Percentiles rank a stretch among this genome's conserved stretches.
Evolutionary conservation across 257 asterid genomes (phyloP).

Genomic region (Marsdenia floribunda): DNA sequence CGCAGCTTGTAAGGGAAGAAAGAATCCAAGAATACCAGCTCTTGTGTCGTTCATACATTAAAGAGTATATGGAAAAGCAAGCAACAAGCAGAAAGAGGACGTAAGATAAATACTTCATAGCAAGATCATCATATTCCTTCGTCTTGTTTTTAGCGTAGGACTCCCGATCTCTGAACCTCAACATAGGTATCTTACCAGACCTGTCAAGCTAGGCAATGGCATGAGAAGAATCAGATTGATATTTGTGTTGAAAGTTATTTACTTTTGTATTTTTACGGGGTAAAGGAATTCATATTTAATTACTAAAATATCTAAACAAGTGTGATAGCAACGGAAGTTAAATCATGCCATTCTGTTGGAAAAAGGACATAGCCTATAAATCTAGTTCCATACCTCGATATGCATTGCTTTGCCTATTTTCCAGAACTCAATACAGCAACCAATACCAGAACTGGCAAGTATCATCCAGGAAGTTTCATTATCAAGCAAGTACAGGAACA

Average conservation of each 20-base stretch:
- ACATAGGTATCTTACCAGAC: conserved; percentile 82
- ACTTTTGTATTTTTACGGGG: too few relatives aligned
- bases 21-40: conserved; percentile 99
- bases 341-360: neutral
- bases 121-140: conserved; percentile 95
- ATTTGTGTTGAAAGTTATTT: neutral
- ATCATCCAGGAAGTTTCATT: conserved; percentile 99
- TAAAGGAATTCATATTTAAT: neutral
- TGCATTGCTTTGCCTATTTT: conserved; percentile 99
- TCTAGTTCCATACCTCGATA: conserved; percentile 59
- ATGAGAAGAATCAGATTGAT: neutral
- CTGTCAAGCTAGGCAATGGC: conserved; percentile 64
- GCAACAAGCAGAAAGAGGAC: conserved; percentile 73
- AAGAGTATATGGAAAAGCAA: conserved; percentile 78
- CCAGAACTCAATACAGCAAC: conserved; percentile 99
- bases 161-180: conserved; percentile 93
- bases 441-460: conserved; percentile 97
- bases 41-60: conserved; percentile 89
- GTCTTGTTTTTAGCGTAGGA: conserved; percentile 94
- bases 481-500: conserved; percentile 93
- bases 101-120: conserved; percentile 95
- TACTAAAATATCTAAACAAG: neutral
- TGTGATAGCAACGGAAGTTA: neutral
- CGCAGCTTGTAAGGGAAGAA: conserved; percentile 93
- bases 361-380: neutral